Evolutionary conservation across 441 rosid genomes (phyloP).

Genomic region (Adansonia gregorii): DNA sequence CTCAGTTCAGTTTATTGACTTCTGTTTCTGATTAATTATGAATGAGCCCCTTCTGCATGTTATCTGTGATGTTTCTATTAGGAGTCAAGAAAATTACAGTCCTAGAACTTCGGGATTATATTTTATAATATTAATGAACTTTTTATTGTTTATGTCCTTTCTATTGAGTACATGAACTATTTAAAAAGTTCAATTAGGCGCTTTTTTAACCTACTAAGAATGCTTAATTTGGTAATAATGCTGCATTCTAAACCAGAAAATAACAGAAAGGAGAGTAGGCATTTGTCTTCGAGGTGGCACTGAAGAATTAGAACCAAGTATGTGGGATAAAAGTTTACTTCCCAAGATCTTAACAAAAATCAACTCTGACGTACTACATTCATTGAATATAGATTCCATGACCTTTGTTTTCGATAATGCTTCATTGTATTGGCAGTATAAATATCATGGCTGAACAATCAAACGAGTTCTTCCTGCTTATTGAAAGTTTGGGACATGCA

Average conservation of each 20-base stretch:
- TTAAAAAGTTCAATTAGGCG: background rate
- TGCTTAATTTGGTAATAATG: background rate
- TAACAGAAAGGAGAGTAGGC: background rate
- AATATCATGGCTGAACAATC: conserved; percentile 32
- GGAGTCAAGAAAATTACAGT: too few relatives aligned
- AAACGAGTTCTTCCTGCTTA: conserved; percentile 35
- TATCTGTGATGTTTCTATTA: background rate
- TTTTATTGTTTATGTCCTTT: background rate
- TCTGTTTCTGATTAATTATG: background rate
- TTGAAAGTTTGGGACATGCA: conserved; percentile 68
- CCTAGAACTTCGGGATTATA: too few relatives aligned
- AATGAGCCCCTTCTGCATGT: background rate
- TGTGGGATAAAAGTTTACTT: background rate
- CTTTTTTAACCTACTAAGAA: background rate
- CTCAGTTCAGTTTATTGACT: background rate
- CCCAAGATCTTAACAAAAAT: background rate
- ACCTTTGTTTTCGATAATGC: conserved; percentile 17
- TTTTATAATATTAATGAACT: background rate
- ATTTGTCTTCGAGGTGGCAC: too few relatives aligned
- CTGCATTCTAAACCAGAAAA: conserved; percentile 8
- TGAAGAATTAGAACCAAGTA: too few relatives aligned
- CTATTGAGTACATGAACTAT: background rate
- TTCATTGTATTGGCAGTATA: conserved; percentile 41
- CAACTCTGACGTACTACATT: background rate
- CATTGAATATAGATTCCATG: background rate